Evolutionary conservation across 345 rosid species (phyloP).

Genomic region (Erodium maritimum): DNA sequence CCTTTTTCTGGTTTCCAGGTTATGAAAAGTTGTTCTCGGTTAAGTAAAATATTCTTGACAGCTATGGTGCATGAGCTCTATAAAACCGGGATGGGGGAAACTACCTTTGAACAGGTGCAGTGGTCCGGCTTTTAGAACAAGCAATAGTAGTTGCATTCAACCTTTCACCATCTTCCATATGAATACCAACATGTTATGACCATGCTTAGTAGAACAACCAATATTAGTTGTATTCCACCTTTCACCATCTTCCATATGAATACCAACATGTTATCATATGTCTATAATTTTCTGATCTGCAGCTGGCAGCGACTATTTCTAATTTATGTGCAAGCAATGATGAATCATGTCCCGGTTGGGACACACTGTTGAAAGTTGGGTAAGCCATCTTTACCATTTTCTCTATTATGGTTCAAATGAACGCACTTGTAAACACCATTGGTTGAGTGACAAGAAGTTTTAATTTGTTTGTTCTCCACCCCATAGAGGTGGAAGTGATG

Average conservation of each 20-base stretch:
- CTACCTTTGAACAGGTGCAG: constrained; percentile 70
- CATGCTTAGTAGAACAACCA: too few relatives aligned
- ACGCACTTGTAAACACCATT: too few relatives aligned
- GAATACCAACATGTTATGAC: too few relatives aligned
- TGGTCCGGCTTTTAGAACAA: too few relatives aligned
- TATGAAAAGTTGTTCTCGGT: constrained; percentile 57
- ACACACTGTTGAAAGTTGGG: constrained; percentile 62
- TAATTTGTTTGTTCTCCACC: too few relatives aligned
- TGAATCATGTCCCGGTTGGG: constrained; percentile 94
- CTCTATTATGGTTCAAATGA: not conserved
- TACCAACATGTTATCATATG: not conserved
- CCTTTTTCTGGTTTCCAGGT: constrained; percentile 29
- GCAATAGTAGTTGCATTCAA: not conserved
- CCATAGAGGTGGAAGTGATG: too few relatives aligned
- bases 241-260: too few relatives aligned
- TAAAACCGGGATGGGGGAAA: constrained; percentile 88
- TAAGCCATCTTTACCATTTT: constrained; percentile 17
- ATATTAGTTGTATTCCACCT: too few relatives aligned
- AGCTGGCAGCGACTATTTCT: constrained; percentile 60
- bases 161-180: too few relatives aligned
- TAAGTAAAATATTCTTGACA: constrained; percentile 73
- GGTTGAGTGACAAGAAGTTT: too few relatives aligned
- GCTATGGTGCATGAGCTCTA: constrained; percentile 95
- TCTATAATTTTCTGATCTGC: constrained; percentile 11
- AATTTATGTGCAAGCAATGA: constrained; percentile 63